phyloP scores from a whole-genome alignment of 1,139 yeast genomes.

The Taiozyma sp. region DNA sequence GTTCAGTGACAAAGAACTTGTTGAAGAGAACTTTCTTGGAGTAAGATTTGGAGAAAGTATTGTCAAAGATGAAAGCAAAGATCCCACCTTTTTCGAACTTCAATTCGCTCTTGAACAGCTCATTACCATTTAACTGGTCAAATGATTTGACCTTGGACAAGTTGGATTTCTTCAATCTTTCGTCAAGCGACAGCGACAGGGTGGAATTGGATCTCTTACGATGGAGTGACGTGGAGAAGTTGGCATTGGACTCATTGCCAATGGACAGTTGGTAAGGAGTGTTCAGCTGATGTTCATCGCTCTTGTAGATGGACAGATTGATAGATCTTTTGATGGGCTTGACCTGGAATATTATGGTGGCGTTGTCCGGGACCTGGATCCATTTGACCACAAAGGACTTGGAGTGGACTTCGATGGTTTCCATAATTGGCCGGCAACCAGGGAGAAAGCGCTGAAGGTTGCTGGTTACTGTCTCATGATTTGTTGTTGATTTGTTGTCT shows the following conservation, averaged over 20 bases:
- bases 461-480: neutral
- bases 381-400: slow-evolving; percentile 88
- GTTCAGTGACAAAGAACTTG: slow-evolving; percentile 24
- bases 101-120: slow-evolving; percentile 58
- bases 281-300: slow-evolving; percentile 19
- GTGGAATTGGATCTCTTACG: slow-evolving; percentile 26
- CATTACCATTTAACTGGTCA: slow-evolving; percentile 48
- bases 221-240: slow-evolving; percentile 18
- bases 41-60: slow-evolving; percentile 82
- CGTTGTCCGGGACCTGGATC: slow-evolving; percentile 72
- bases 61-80: slow-evolving; percentile 88
- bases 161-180: slow-evolving; percentile 34
- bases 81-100: slow-evolving; percentile 46
- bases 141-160: slow-evolving; percentile 38
- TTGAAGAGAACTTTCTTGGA: slow-evolving; percentile 79
- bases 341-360: slow-evolving; percentile 71
- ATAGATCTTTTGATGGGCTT: slow-evolving; percentile 85
- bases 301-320: slow-evolving; percentile 35
- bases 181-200: slow-evolving; percentile 32
- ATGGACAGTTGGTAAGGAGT: slow-evolving; percentile 6
- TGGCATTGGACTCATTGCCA: slow-evolving; percentile 1
- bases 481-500: neutral
- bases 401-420: slow-evolving; percentile 84
- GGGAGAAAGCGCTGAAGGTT: neutral
- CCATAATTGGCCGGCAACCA: slow-evolving; percentile 41